phyloP scores from a whole-genome alignment of 2,329 filamentous ascomycete species.

The Fusarium pseudoanthophilum region DNA sequence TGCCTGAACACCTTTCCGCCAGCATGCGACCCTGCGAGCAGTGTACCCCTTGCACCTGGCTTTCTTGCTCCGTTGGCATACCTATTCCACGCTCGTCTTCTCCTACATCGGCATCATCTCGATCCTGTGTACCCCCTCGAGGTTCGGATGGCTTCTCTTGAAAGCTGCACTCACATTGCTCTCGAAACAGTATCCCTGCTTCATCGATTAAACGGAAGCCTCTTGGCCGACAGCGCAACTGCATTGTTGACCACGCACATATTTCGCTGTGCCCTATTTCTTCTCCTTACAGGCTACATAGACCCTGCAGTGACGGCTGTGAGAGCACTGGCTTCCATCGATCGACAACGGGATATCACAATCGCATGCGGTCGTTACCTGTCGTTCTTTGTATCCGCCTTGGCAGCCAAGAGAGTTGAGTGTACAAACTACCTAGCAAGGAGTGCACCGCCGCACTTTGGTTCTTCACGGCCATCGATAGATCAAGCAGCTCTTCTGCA shows the following conservation, averaged over 20 bases:
- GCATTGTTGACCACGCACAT: constrained; percentile 83
- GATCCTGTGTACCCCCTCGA: constrained; percentile 74
- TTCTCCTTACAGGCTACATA: constrained; percentile 79
- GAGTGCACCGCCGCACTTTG: constrained; percentile 48
- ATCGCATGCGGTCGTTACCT: constrained; percentile 83
- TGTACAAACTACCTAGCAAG: constrained; percentile 53
- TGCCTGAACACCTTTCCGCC: constrained; percentile 82
- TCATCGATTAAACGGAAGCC: constrained; percentile 68
- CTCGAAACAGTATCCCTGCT: constrained; percentile 84
- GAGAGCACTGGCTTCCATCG: constrained; percentile 76
- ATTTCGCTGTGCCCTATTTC: constrained; percentile 85
- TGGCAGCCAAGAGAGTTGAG: constrained; percentile 67
- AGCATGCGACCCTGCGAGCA: constrained; percentile 74
- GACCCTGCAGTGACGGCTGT: constrained; percentile 78
- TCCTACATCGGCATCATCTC: constrained; percentile 90
- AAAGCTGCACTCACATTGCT: constrained; percentile 78
- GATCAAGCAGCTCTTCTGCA: constrained; percentile 48
- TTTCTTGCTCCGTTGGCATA: constrained; percentile 80
- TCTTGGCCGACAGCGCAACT: constrained; percentile 73
- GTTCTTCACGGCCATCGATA: constrained; percentile 44
- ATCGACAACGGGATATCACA: constrained; percentile 77
- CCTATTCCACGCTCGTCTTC: constrained; percentile 83
- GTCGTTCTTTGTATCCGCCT: constrained; percentile 78
- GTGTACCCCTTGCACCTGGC: constrained; percentile 75
- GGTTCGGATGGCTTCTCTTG: constrained; percentile 76